Percentiles rank a stretch among this genome's conserved stretches.
phyloP scores from a whole-genome alignment of 306 rosid genomes.

The Hippophae tibetana region DNA sequence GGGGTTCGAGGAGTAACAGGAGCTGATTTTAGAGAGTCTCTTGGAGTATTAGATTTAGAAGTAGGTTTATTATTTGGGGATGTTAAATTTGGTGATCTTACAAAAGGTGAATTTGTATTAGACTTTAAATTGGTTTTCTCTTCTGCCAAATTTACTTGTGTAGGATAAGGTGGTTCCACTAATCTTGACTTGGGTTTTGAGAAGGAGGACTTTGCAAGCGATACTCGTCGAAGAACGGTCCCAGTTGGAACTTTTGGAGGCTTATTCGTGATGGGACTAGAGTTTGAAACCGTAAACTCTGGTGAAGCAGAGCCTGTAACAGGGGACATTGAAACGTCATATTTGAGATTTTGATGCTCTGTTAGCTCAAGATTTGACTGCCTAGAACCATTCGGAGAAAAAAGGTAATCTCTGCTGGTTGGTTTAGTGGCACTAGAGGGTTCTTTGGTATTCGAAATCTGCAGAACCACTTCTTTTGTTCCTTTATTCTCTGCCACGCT shows the following conservation, averaged over 20 bases:
- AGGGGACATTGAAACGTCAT: slow-evolving; percentile 12
- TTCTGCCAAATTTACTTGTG: slow-evolving; percentile 16
- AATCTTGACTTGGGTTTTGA: slow-evolving; percentile 61
- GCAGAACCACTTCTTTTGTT: slow-evolving; percentile 44
- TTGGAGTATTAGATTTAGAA: slow-evolving; percentile 11
- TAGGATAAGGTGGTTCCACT: slow-evolving; percentile 37
- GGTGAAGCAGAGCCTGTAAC: slow-evolving; percentile 19
- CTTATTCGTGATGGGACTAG: slow-evolving; percentile 15
- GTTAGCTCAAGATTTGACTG: slow-evolving; percentile 22
- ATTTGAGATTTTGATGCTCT: slow-evolving; percentile 21
- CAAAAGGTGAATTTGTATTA: slow-evolving; percentile 12
- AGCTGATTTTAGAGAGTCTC: slow-evolving; percentile 19
- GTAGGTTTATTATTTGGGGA: slow-evolving; percentile 25
- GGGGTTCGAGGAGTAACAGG: slow-evolving; percentile 47
- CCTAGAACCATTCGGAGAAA: slow-evolving; percentile 16
- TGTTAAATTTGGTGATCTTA: slow-evolving; percentile 23
- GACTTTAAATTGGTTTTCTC: slow-evolving; percentile 18
- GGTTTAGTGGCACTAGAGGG: slow-evolving; percentile 1
- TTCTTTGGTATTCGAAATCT: slow-evolving; percentile 29
- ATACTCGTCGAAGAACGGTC: slow-evolving; percentile 13
- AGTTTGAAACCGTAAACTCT: slow-evolving; percentile 9
- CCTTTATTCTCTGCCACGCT: slow-evolving; percentile 30
- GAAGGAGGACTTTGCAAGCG: slow-evolving; percentile 36
- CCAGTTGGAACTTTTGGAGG: slow-evolving; percentile 34
- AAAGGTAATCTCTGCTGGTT: slow-evolving; percentile 8